These are phyloP conservation scores for Salvia splendens DNA, from an alignment of 257 asterid genomes.

Conservation along the genomic window DNA sequence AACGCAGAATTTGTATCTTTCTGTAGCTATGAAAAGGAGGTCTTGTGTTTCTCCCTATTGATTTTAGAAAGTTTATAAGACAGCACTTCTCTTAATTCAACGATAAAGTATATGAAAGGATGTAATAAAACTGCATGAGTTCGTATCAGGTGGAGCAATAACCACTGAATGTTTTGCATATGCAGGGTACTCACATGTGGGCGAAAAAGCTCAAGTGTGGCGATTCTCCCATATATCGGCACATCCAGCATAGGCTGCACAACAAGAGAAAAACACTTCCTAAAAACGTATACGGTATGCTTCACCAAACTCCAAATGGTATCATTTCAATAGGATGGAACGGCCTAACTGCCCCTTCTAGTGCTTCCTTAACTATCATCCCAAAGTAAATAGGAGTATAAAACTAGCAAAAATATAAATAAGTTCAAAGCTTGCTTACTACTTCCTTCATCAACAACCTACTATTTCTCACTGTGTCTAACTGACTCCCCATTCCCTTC, in stretches of 20 bases:
- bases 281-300: constrained; percentile 54
- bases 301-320: background rate
- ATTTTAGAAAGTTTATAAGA: constrained; percentile 18
- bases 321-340: constrained; percentile 4
- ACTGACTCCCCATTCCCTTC: background rate
- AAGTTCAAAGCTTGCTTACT: constrained; percentile 23
- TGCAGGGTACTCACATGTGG: constrained; percentile 76
- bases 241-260: constrained; percentile 94
- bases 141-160: constrained; percentile 6
- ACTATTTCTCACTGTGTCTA: background rate
- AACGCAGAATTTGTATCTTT: constrained; percentile 89
- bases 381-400: background rate
- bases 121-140: constrained; percentile 11
- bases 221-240: constrained; percentile 98
- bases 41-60: constrained; percentile 92
- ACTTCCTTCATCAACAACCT: constrained; percentile 33
- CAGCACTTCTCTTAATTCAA: background rate
- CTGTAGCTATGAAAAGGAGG: constrained; percentile 84
- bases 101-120: background rate
- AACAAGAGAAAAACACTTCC: constrained; percentile 23
- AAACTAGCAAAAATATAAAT: background rate
- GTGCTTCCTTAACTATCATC: constrained; percentile 4
- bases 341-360: background rate
- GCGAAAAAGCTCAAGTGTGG: constrained; percentile 96
- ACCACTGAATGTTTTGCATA: constrained; percentile 15